Evolutionary conservation across 305 asterid genomes (phyloP).

Genomic region (Andrographis paniculata): DNA sequence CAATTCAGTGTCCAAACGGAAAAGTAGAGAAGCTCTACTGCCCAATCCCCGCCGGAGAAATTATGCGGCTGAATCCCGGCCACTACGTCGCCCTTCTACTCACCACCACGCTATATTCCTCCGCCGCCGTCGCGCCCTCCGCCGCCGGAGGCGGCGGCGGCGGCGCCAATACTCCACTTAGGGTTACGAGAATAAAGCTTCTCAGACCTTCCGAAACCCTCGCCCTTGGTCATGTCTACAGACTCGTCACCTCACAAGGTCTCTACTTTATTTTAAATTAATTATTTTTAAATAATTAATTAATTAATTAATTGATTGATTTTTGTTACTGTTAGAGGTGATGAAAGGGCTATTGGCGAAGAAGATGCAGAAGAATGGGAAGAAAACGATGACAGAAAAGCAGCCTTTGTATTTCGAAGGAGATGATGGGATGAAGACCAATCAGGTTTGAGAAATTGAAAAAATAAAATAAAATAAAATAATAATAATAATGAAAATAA

Average conservation of each 20-base stretch:
- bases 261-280: background rate
- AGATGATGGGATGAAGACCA: slow-evolving; percentile 22
- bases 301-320: background rate
- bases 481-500: background rate
- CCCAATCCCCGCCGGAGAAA: slow-evolving; percentile 44
- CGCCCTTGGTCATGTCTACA: slow-evolving; percentile 52
- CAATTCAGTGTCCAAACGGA: slow-evolving; percentile 62
- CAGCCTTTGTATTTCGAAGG: background rate
- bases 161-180: slow-evolving; percentile 20
- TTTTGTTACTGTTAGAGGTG: slow-evolving; percentile 26
- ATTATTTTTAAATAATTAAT: background rate
- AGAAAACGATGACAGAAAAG: slow-evolving; percentile 22
- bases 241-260: slow-evolving; percentile 56
- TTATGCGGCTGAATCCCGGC: slow-evolving; percentile 66
- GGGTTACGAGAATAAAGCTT: slow-evolving; percentile 45
- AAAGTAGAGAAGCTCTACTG: slow-evolving; percentile 40
- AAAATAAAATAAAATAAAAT: background rate
- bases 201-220: slow-evolving; percentile 47
- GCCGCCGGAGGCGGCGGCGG: background rate
- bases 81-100: slow-evolving; percentile 84
- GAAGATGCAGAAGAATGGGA: slow-evolving; percentile 12
- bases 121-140: slow-evolving; percentile 19
- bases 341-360: slow-evolving; percentile 50
- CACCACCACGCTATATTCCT: slow-evolving; percentile 56
- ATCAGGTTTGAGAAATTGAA: slow-evolving; percentile 20